Evolutionary conservation across 2,329 filamentous ascomycete species (phyloP).

Genomic region (Fragosphaeria purpurea): DNA sequence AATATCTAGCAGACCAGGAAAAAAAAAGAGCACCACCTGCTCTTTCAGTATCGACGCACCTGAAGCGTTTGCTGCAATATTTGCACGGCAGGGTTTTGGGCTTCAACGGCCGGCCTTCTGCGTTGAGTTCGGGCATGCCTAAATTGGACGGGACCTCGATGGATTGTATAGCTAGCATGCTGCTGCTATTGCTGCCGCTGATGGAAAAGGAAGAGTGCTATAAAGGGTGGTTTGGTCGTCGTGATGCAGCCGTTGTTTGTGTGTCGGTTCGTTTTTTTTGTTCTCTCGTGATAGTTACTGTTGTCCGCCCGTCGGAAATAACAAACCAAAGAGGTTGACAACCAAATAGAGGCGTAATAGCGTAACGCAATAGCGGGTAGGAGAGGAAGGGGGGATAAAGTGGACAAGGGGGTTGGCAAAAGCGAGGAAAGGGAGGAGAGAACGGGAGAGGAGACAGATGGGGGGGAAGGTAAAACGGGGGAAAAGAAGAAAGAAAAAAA

Average conservation of each 20-base stretch:
- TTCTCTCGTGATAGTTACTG: background rate
- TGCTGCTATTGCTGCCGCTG: conserved; percentile 3
- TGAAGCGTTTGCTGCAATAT: conserved; percentile 53
- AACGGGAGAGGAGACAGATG: background rate
- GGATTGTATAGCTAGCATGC: conserved; percentile 44
- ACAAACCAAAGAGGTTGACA: too few relatives aligned
- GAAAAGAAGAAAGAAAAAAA: background rate
- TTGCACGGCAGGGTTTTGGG: conserved; percentile 53
- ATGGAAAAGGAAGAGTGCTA: too few relatives aligned
- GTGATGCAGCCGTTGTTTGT: background rate
- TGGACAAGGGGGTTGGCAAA: background rate
- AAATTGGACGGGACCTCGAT: conserved; percentile 36
- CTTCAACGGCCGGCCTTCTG: conserved; percentile 46
- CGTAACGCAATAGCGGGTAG: too few relatives aligned
- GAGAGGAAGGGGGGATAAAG: conserved; percentile 4
- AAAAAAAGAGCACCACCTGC: conserved; percentile 5
- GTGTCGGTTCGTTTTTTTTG: background rate
- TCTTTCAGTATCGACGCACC: conserved; percentile 31
- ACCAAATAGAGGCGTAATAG: too few relatives aligned
- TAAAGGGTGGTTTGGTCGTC: background rate
- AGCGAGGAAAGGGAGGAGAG: background rate
- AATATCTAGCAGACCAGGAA: background rate
- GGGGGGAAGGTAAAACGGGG: background rate
- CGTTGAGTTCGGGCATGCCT: conserved; percentile 33
- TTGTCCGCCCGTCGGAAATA: too few relatives aligned